Evolutionary conservation across 1,284 basidiomycete genomes (phyloP).

Genomic region (Fomitopsis schrenkii): DNA sequence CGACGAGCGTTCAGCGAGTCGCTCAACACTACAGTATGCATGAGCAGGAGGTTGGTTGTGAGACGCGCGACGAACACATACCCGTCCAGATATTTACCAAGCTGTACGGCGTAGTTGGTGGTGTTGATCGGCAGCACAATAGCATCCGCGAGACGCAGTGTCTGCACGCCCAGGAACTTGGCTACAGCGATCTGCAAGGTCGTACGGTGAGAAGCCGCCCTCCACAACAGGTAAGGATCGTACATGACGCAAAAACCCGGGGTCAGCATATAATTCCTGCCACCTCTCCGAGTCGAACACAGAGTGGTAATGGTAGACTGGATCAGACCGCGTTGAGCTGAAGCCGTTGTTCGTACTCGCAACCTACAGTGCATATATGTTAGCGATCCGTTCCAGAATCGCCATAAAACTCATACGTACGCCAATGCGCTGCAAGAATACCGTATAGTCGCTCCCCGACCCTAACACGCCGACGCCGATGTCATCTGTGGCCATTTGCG

Average conservation of each 20-base stretch:
- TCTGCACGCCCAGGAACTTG: slow-evolving; percentile 60
- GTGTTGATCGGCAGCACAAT: slow-evolving; percentile 71
- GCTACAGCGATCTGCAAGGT: slow-evolving; percentile 53
- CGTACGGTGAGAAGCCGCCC: background rate
- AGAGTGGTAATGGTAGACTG: slow-evolving; percentile 75
- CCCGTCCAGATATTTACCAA: slow-evolving; percentile 47
- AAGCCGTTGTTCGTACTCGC: slow-evolving; percentile 51
- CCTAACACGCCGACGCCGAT: slow-evolving; percentile 39
- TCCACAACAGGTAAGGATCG: slow-evolving; percentile 10
- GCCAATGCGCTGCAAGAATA: slow-evolving; percentile 62
- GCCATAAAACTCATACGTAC: slow-evolving; percentile 20
- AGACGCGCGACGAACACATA: slow-evolving; percentile 20
- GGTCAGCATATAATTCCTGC: slow-evolving; percentile 73
- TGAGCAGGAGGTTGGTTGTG: background rate
- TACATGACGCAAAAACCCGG: slow-evolving; percentile 66
- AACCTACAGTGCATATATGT: slow-evolving; percentile 28
- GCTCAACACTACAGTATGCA: slow-evolving; percentile 26
- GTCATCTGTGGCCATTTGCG: slow-evolving; percentile 18
- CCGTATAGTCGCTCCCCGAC: slow-evolving; percentile 72
- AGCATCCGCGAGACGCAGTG: slow-evolving; percentile 58
- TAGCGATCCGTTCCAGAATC: slow-evolving; percentile 1
- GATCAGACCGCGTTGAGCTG: slow-evolving; percentile 41
- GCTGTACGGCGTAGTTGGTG: slow-evolving; percentile 60
- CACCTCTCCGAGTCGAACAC: slow-evolving; percentile 73
- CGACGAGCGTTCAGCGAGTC: slow-evolving; percentile 20